Evolutionary conservation across 192 early-diverging fungal genomes (phyloP), one percentile per base, ranked within the genome.

Genomic region (Allomyces arbusculus): DNA sequence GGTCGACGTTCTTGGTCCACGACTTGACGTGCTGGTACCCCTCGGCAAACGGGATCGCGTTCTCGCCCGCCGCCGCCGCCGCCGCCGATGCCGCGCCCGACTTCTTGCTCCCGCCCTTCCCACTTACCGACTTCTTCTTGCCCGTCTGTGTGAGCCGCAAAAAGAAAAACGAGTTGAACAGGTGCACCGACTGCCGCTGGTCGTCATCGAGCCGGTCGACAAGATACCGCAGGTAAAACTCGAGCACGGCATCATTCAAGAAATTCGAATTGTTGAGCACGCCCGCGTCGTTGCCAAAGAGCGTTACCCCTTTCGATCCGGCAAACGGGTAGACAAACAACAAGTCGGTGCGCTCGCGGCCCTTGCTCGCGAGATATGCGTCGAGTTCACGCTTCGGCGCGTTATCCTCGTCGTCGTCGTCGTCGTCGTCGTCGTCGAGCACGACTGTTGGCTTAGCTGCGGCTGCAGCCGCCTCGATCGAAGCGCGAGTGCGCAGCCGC

Each of bases 101-200:
- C 33, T 40, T 40, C 33, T 40, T 40, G 33, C 33, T 28, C 26
- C 26, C 26, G 26, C 26, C 26, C 26, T 28, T 28, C 26, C 26
- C 26, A 1, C 2, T 7, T 0, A 0, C 33, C 33, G 33, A 3
- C 45, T 63, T 61, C 65, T 63, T 70, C 66, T 64, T 66, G 66
- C 68, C 45, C 50, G 14, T 73, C 65, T 63, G 69, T n/a, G 80
- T 79, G 11, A 94, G 71, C 72, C 87, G 78, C 62, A 85, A 76
- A 69, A 83, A 91, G 68, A 94, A 94, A 69, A 92, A 94, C 4
- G 83, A 79, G 70, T 87, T 90, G 79, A 89, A 94, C 24, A 90
- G 78, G 68, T 89, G 84, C 40, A 87, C 80, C 69, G 85, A 74
- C 20, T 71, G 68, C 24, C 76, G 70, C 66, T 1, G 76, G 73